Conservation (phyloP, 768 basidiomycete genomes). For the Lactifluus piperatus region DNA sequence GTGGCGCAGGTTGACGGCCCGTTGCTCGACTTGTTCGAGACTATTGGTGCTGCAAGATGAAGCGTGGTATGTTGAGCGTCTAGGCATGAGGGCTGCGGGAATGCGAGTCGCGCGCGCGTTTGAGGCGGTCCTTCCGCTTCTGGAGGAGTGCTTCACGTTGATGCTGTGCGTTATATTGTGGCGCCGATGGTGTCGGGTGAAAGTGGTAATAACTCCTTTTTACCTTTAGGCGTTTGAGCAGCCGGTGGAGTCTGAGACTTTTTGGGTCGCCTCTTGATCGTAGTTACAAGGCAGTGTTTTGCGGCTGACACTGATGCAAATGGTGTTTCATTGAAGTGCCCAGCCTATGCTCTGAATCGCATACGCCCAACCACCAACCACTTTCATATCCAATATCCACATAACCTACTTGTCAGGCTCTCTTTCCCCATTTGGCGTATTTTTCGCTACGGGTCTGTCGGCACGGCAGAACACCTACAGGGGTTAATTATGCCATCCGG, state of each 20-base stretch:
- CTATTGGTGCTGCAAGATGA: conserved; percentile 43
- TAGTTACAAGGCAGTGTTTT: background rate
- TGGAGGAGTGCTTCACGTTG: conserved; percentile 18
- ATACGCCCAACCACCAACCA: too few species aligned
- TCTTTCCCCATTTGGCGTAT: background rate
- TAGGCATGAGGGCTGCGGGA: conserved; percentile 36
- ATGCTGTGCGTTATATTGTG: conserved; percentile 10
- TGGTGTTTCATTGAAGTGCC: background rate
- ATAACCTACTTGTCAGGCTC: background rate
- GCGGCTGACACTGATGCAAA: background rate
- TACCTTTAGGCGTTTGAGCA: background rate
- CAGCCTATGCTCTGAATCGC: conserved; percentile 11
- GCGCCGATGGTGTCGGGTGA: conserved; percentile 21
- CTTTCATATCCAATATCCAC: background rate
- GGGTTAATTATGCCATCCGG: too few species aligned
- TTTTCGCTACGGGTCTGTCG: too few species aligned
- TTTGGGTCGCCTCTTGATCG: background rate
- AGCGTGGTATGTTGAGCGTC: conserved; percentile 52
- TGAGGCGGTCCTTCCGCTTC: conserved; percentile 21
- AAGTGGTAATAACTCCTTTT: conserved; percentile 12
- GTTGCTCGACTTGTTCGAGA: conserved; percentile 50
- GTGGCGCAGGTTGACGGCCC: conserved; percentile 36
- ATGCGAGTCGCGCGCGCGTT: conserved; percentile 21
- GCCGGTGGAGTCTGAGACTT: background rate
- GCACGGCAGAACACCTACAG: too few species aligned